Conservation (phyloP, 129 eudicot species). For the Solidago caesia region DNA sequence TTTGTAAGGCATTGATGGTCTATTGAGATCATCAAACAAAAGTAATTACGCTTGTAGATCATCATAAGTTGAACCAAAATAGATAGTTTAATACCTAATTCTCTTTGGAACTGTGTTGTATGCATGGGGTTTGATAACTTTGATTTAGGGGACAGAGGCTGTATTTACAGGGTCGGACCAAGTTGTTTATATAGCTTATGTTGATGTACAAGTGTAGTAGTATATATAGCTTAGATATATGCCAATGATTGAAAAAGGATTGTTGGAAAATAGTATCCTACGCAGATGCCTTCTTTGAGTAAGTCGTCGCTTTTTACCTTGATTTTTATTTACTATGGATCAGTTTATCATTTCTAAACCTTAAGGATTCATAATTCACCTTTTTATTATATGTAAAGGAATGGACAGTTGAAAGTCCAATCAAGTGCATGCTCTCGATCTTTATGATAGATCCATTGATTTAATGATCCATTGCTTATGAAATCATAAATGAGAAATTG, state of each 20-base stretch:
- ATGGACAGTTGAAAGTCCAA: conserved; percentile 9
- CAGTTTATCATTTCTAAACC: too few relatives aligned
- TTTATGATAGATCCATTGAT: conserved; percentile 38
- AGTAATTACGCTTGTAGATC: too few relatives aligned
- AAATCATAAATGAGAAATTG: conserved; percentile 36
- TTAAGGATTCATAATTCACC: too few relatives aligned
- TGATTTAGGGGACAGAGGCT: neutral
- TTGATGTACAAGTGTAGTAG: too few relatives aligned
- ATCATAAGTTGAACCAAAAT: too few relatives aligned
- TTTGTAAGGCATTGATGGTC: too few relatives aligned
- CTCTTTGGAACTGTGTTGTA: neutral
- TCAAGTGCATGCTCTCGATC: conserved; percentile 12
- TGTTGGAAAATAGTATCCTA: neutral
- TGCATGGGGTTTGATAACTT: neutral
- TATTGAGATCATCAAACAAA: too few relatives aligned
- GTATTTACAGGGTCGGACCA: neutral
- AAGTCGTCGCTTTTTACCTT: neutral
- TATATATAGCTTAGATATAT: neutral
- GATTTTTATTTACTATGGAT: too few relatives aligned
- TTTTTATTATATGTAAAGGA: too few relatives aligned
- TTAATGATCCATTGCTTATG: conserved; percentile 38
- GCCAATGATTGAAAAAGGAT: neutral
- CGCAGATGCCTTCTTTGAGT: too few relatives aligned
- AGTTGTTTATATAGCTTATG: neutral
- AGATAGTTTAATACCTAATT: neutral